Evolutionary conservation across 2,329 filamentous ascomycete genomes (phyloP).

Genomic region (Amauroascus niger): DNA sequence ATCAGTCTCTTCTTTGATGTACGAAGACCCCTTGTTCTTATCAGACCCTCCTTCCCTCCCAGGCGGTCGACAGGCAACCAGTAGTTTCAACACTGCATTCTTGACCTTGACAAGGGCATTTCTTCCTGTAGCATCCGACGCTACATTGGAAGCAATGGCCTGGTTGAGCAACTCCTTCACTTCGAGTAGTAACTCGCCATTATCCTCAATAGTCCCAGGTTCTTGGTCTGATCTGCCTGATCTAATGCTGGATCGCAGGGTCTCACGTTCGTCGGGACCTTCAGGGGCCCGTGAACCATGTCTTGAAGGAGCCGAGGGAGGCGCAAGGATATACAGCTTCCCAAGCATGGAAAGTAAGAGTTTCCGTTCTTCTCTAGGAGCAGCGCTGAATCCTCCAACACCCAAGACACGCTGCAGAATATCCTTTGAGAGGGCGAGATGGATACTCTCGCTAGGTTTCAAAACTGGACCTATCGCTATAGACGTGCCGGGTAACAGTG

Average conservation of each 20-base stretch:
- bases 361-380: conserved; percentile 69
- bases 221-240: conserved; percentile 27
- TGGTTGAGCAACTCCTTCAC: conserved; percentile 51
- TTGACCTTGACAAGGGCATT: conserved; percentile 41
- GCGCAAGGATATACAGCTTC: conserved; percentile 69
- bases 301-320: conserved; percentile 50
- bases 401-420: conserved; percentile 65
- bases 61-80: conserved; percentile 21
- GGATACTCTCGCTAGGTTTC: conserved; percentile 62
- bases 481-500: conserved; percentile 48
- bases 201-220: conserved; percentile 41
- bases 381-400: conserved; percentile 28
- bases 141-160: conserved; percentile 41
- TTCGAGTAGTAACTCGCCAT: conserved; percentile 45
- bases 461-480: conserved; percentile 28
- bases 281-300: conserved; percentile 41
- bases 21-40: conserved; percentile 4
- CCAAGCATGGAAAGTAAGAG: conserved; percentile 64
- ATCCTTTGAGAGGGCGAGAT: conserved; percentile 66
- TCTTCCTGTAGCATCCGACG: conserved; percentile 34
- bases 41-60: background rate
- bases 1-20: conserved; percentile 14
- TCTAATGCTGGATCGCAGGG: conserved; percentile 43
- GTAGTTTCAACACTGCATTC: conserved; percentile 35
- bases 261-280: conserved; percentile 48